Evolutionary conservation across 225 moss, liverwort and hornwort genomes (phyloP).

Genomic region (Rhytidiadelphus loreus): DNA sequence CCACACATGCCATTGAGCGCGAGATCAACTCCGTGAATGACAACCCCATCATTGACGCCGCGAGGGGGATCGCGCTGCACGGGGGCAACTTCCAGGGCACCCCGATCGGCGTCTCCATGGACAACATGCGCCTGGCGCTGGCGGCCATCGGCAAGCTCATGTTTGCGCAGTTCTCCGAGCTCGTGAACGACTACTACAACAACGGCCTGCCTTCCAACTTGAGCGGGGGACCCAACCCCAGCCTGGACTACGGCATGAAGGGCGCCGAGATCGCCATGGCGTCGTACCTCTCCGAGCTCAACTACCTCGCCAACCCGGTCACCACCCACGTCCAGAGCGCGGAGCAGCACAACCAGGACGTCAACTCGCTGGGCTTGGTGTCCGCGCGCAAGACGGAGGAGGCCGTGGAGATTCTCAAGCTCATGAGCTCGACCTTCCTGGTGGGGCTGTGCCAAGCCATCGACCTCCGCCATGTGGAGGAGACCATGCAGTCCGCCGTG

Average conservation of each 20-base stretch:
- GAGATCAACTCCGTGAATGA: conserved; percentile 71
- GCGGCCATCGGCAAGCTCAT: conserved; percentile 52
- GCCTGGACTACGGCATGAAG: conserved; percentile 63
- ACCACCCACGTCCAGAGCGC: conserved; percentile 51
- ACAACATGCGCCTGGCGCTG: conserved; percentile 47
- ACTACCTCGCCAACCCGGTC: conserved; percentile 48
- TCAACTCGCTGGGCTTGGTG: conserved; percentile 44
- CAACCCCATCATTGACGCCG: conserved; percentile 58
- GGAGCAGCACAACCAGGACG: conserved; percentile 51
- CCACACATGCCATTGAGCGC: conserved; percentile 4
- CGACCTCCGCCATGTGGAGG: background rate
- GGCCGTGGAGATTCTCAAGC: conserved; percentile 21
- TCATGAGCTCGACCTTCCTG: conserved; percentile 20
- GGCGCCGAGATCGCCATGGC: conserved; percentile 67
- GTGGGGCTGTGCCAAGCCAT: background rate
- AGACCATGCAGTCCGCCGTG: background rate
- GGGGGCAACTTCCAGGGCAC: conserved; percentile 58
- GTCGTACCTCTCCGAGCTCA: conserved; percentile 39
- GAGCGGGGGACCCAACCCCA: conserved; percentile 41
- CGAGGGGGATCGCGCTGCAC: background rate
- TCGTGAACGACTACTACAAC: conserved; percentile 56
- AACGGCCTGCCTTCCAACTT: conserved; percentile 41
- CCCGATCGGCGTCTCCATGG: conserved; percentile 58
- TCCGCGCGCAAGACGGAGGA: conserved; percentile 66
- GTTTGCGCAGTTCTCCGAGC: conserved; percentile 57